Conservation (phyloP, 495 filamentous ascomycete genomes). For the Podospora appendiculata region DNA sequence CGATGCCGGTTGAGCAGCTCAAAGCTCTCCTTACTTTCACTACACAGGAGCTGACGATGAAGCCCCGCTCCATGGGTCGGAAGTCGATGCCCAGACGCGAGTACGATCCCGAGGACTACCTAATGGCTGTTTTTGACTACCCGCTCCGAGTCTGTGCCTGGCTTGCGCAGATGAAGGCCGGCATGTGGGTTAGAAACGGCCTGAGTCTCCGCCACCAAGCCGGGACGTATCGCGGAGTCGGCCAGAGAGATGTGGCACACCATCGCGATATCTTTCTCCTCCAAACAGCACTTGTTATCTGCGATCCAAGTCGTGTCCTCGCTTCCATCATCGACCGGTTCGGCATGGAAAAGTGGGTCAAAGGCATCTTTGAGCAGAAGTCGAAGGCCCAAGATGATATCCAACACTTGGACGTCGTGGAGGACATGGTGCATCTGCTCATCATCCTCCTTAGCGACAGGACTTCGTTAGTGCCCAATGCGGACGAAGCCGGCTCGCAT, state of each 20-base stretch:
- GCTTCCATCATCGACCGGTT: constrained; percentile 89
- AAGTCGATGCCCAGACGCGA: constrained; percentile 43
- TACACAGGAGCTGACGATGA: constrained; percentile 48
- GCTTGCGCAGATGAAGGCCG: constrained; percentile 95
- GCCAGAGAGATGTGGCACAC: constrained; percentile 81
- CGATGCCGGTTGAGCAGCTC: constrained; percentile 59
- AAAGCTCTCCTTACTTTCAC: constrained; percentile 56
- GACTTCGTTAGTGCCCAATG: constrained; percentile 63
- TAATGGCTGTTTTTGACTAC: constrained; percentile 86
- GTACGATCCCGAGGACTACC: constrained; percentile 62
- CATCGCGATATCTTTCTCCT: constrained; percentile 92
- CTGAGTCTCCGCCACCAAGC: constrained; percentile 92
- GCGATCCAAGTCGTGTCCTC: constrained; percentile 75
- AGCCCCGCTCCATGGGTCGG: constrained; percentile 46
- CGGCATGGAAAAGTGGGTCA: constrained; percentile 83
- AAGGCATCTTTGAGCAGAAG: constrained; percentile 64
- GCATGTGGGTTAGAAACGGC: constrained; percentile 98
- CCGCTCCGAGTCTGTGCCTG: constrained; percentile 89
- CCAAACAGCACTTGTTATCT: constrained; percentile 82
- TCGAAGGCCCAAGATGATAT: constrained; percentile 63
- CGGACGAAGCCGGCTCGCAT: constrained; percentile 58
- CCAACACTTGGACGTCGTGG: constrained; percentile 84
- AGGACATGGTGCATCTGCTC: constrained; percentile 91
- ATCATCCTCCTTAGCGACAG: constrained; percentile 88
- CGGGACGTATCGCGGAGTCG: constrained; percentile 80